phyloP scores from a whole-genome alignment of 169 alveolate species.

The Plasmodium ovale region DNA sequence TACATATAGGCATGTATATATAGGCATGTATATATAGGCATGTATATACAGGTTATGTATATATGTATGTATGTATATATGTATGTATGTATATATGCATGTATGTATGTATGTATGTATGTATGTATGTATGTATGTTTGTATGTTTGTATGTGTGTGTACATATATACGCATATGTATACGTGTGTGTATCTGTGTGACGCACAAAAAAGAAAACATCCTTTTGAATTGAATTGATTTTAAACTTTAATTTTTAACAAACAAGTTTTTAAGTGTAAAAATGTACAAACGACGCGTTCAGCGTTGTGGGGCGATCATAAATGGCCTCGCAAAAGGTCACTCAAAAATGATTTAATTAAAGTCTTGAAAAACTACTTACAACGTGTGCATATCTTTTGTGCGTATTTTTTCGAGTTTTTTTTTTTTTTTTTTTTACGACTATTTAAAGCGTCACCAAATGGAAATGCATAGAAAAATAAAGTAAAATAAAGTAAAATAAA shows the following conservation, averaged over 20 bases:
- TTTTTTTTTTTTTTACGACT: too few species aligned
- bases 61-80: not conserved
- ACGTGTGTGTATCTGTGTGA: not conserved
- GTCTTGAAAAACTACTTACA: too few species aligned
- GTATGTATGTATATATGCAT: too few species aligned
- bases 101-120: not conserved
- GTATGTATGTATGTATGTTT: not conserved
- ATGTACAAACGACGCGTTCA: too few species aligned
- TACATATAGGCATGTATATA: not conserved
- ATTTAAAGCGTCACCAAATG: not conserved
- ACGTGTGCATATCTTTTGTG: too few species aligned
- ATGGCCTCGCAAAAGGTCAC: too few species aligned
- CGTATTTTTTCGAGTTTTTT: not conserved
- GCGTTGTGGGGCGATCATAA: too few species aligned
- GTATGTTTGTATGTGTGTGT: not conserved
- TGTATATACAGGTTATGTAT: not conserved
- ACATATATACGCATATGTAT: too few species aligned
- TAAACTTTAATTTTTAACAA: constrained; percentile 55
- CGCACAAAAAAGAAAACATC: not conserved
- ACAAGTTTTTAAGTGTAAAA: constrained; percentile 64
- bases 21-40: too few species aligned
- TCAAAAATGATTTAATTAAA: too few species aligned
- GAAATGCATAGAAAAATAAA: too few species aligned
- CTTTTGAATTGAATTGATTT: constrained; percentile 46
- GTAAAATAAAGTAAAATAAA: too few species aligned